These are phyloP conservation scores for Asclepias syriaca DNA, from an alignment of 257 asterid genomes.

Conservation along the genomic window DNA sequence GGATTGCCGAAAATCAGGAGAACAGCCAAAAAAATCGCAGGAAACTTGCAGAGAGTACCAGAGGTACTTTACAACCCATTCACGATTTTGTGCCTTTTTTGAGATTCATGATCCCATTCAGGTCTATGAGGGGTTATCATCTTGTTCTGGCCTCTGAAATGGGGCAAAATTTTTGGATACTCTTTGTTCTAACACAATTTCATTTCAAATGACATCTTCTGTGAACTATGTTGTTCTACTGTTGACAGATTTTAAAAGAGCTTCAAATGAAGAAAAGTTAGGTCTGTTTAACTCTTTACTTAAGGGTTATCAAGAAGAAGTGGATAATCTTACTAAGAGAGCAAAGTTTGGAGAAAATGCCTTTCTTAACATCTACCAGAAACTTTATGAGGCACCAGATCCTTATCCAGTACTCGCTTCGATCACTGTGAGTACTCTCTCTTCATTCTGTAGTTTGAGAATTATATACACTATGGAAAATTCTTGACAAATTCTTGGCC, in stretches of 20 bases:
- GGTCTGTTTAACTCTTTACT: conserved; percentile 71
- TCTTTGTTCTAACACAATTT: not conserved
- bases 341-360: conserved; percentile 97
- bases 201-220: not conserved
- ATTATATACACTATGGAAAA: not conserved
- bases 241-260: conserved; percentile 85
- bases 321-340: conserved; percentile 95
- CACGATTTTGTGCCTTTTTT: not conserved
- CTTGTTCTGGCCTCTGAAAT: not conserved
- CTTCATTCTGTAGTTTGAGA: not conserved
- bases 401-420: conserved; percentile 85
- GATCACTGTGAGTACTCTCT: conserved; percentile 57
- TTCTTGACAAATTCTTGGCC: not conserved
- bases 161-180: not conserved
- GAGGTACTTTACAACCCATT: conserved; percentile 47
- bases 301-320: conserved; percentile 99
- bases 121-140: not conserved
- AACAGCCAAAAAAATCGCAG: conserved; percentile 97
- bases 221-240: conserved; percentile 1
- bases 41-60: conserved; percentile 98
- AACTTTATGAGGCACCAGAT: conserved; percentile 96
- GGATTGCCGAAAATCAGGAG: conserved; percentile 97
- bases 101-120: not conserved
- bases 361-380: conserved; percentile 94
- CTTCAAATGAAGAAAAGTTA: conserved; percentile 82